Evolutionary conservation across 208 protist genomes (phyloP).

Genomic region (Leishmania arabica): DNA sequence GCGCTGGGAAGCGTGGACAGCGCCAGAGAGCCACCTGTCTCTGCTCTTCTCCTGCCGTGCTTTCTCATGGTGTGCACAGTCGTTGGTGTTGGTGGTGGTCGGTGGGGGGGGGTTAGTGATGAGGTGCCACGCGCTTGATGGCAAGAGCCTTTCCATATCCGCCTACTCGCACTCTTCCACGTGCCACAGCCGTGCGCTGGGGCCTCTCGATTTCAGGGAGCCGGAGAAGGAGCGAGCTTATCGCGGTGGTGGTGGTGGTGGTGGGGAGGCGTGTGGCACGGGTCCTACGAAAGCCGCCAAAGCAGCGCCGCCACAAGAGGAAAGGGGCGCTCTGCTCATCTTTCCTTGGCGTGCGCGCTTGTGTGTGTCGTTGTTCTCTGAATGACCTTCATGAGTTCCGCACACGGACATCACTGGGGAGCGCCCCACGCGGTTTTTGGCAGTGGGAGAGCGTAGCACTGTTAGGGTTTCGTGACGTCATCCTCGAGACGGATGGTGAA

Average conservation of each 20-base stretch:
- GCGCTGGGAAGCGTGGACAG: background rate
- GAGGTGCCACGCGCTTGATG: background rate
- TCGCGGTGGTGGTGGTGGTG: background rate
- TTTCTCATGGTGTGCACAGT: background rate
- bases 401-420: background rate
- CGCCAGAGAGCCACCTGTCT: background rate
- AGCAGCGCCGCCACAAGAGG: background rate
- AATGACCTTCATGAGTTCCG: background rate
- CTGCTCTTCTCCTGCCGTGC: background rate
- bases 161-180: background rate
- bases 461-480: background rate
- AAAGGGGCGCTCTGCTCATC: background rate
- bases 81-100: background rate
- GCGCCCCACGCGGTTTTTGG: background rate
- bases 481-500: background rate
- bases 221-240: background rate
- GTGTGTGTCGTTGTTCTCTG: no score
- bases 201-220: background rate
- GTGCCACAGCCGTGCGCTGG: background rate
- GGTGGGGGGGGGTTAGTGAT: background rate
- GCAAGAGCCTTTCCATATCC: background rate
- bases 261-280: background rate
- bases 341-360: background rate
- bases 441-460: background rate
- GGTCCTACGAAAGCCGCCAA: background rate